Evolutionary conservation across 108 stramenopile species (phyloP), one percentile per base, ranked within the genome.

Genomic region (Discostella stelligeroides): DNA sequence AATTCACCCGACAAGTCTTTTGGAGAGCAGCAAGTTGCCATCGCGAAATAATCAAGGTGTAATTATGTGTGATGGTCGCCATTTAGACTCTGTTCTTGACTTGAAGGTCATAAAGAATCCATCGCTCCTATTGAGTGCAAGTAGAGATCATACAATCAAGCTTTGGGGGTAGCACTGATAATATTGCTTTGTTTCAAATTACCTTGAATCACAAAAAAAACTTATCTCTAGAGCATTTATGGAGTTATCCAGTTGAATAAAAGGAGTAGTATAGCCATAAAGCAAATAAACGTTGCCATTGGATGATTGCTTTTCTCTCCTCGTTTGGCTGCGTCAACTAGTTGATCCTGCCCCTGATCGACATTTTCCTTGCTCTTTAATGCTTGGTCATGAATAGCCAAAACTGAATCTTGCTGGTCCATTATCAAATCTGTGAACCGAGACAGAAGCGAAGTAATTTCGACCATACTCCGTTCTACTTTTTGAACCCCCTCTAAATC

Each of bases 401-500:
- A 60, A 9, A 95, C 82, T 27, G 90, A 83, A 60, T 91, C 88
- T 64, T 91, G 89, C 62, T 95, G 94, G 48, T 89, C 88, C 1
- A 82, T 64, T 4, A 95, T 89, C 4, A 95, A 51, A 47, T 84
- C 85, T 27, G 90, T 85, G 65, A 95, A 95, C 29, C 90, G 88
- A 5, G 85, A 79, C 47, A 95, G 67, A 15, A 95, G 57, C 7
- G 86, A 68, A 3, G 94, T 95, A 46, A 95, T 95, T 80, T 90
- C 86, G 2, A 88, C 75, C 94, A 95, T 95, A 24, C 73, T 68
- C 14, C 75, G 61, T 62, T 95, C 94, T 38, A 92, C 85, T 38
- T 85, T 82, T 67, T 95, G 91, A 10, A 91, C 89, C 51, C 79
- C 82, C 46, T 92, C 94, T 47, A 92, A 68, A 62, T 92, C 85